Percentiles rank a stretch among this genome's conserved stretches.
phyloP scores from a whole-genome alignment of 345 rosid species.

The Lepidium sativum region DNA sequence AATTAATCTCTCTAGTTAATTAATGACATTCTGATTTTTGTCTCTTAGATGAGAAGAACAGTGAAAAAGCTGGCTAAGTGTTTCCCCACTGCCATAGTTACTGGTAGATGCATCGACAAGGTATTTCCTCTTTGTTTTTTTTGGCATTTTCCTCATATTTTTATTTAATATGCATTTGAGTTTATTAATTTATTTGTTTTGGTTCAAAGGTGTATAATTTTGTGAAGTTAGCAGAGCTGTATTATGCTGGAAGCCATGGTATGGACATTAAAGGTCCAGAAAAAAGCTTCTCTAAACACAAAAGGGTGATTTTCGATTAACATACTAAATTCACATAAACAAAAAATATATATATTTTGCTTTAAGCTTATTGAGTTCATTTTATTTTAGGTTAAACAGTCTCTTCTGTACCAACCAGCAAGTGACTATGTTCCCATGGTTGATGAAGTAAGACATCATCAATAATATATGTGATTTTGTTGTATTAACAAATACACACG shows the following conservation, averaged over 20 bases:
- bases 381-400: conserved; percentile 37
- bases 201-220: conserved; percentile 63
- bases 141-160: neutral
- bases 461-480: no score
- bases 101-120: conserved; percentile 95
- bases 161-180: neutral
- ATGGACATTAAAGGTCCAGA: conserved; percentile 98
- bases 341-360: conserved; percentile 22
- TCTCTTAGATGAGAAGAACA: conserved; percentile 70
- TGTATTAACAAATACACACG: neutral
- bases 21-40: neutral
- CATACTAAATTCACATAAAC: conserved; percentile 21
- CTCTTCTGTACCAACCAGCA: conserved; percentile 75
- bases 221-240: conserved; percentile 72
- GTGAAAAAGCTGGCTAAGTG: conserved; percentile 52
- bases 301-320: conserved; percentile 31
- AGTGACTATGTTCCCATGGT: conserved; percentile 74
- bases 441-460: conserved; percentile 59
- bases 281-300: conserved; percentile 40
- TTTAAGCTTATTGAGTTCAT: conserved; percentile 3
- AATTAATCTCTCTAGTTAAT: neutral
- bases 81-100: conserved; percentile 90
- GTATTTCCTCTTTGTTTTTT: conserved; percentile 26
- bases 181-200: neutral
- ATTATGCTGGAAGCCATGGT: conserved; percentile 99